A percentile compares a stretch with the other conserved stretches of the same genome.
Evolutionary conservation across 805 yeast species (phyloP).

Genomic region (Candida suzukii): DNA sequence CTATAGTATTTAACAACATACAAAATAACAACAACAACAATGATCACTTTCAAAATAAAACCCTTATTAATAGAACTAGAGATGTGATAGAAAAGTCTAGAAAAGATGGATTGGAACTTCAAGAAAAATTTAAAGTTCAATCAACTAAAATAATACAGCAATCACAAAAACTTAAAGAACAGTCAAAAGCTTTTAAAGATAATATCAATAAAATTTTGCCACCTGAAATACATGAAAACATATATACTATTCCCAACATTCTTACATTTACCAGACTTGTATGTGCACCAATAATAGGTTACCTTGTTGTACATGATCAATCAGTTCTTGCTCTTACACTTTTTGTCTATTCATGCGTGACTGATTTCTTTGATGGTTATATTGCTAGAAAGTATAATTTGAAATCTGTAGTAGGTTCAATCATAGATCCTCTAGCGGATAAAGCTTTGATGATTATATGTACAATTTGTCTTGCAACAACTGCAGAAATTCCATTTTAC

Average conservation of each 20-base stretch:
- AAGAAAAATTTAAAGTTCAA: slow-evolving; percentile 3
- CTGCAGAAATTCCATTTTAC: slow-evolving; percentile 63
- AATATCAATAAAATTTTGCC: slow-evolving; percentile 25
- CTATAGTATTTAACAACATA: too few species aligned
- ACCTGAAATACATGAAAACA: slow-evolving; percentile 41
- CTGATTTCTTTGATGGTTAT: slow-evolving; percentile 89
- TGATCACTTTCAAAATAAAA: neutral
- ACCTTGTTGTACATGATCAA: slow-evolving; percentile 59
- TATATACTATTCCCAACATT: slow-evolving; percentile 81
- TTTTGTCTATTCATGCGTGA: slow-evolving; percentile 79
- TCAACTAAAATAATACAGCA: slow-evolving; percentile 11
- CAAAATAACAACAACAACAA: too few species aligned
- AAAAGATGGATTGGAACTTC: slow-evolving; percentile 6
- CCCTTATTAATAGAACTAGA: neutral
- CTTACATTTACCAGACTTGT: slow-evolving; percentile 76
- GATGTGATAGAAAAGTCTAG: slow-evolving; percentile 2
- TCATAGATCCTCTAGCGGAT: slow-evolving; percentile 94
- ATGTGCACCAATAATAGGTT: slow-evolving; percentile 82
- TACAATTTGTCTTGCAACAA: slow-evolving; percentile 66
- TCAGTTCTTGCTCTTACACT: slow-evolving; percentile 59
- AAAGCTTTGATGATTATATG: slow-evolving; percentile 83
- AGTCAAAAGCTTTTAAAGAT: slow-evolving; percentile 13
- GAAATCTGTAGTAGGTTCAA: slow-evolving; percentile 79
- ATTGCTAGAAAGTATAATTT: slow-evolving; percentile 77
- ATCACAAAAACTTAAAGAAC: slow-evolving; percentile 11